Base-by-base conservation (phyloP, 208 protist genomes). In the Sergeia podlipaevii region DNA sequence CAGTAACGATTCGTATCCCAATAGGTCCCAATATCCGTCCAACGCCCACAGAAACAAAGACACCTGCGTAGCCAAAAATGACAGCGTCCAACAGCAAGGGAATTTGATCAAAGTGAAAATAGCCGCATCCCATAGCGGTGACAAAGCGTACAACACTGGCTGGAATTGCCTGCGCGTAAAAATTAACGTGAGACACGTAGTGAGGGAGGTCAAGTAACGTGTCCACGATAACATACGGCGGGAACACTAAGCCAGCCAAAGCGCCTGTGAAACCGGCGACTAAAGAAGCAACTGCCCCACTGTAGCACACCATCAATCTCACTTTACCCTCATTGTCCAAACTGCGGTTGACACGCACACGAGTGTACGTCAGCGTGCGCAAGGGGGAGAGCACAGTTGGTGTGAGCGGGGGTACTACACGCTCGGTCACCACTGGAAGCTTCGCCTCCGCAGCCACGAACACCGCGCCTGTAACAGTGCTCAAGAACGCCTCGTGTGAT, bases 141-240 rank as follows among this genome's bases (percentile, higher is more conserved):
- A 70, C 27, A 37, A 85, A 74, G 10, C 77, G 77, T 2, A 85
- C 44, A 13, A 80, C 27, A 55, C 70, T 68, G 39, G 70, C 59
- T 5, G 77, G 72, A 30, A 85, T 85, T 0, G 71, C 70, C 60
- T 85, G 77, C 8, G 77, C 77, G 30, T 57, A 69, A 47, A 85
- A 74, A 60, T 80, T 81, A 33, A 80, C 70, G 20, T 69, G 69
- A 15, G 80, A 67, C 49, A 85, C 73, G 58, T 80, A 85, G 55
- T 74, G 74, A 8, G 77, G 77, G 27, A 69, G 68, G 55, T 85
- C 70, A 37, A 65, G 78, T 30, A 85, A 60, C 27, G 77, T 59
- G 45, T 81, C 70, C 27, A 85, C 80, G 45, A 85, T 75, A 50
- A 85, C 75, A 65, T 80, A 64, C 56, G 77, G 77, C 28, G 73